These are phyloP conservation scores for Polyporus arcularius DNA, from an alignment of 768 basidiomycete genomes.

Conservation along the genomic window DNA sequence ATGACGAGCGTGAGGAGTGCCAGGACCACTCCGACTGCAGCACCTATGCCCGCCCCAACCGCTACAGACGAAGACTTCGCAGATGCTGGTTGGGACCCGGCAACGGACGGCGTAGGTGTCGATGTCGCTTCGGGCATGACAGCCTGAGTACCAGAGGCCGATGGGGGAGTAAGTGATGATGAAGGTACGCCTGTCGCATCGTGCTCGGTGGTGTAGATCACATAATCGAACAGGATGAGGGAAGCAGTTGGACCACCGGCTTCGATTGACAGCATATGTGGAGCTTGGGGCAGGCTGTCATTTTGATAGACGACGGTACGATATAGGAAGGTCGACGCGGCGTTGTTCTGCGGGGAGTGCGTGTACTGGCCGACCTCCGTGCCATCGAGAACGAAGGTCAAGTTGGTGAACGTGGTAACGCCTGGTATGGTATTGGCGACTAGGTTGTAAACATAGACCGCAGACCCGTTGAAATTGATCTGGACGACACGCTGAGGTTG, in stretches of 20 bases:
- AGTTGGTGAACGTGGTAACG: slow-evolving; percentile 14
- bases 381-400: slow-evolving; percentile 18
- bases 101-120: neutral
- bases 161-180: neutral
- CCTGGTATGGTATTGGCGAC: neutral
- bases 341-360: neutral
- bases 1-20: neutral
- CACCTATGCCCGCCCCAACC: neutral
- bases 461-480: slow-evolving; percentile 8
- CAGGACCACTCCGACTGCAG: slow-evolving; percentile 2
- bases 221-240: slow-evolving; percentile 6
- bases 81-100: neutral
- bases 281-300: neutral
- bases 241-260: neutral
- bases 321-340: neutral
- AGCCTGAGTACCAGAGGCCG: neutral
- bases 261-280: slow-evolving; percentile 1
- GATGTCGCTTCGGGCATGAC: neutral
- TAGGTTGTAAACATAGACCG: slow-evolving; percentile 8
- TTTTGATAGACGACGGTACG: slow-evolving; percentile 1
- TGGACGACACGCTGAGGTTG: neutral
- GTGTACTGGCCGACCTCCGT: neutral
- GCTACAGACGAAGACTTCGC: neutral
- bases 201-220: slow-evolving; percentile 1
- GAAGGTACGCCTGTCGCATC: neutral